These are phyloP conservation scores for Penicillium digitatum DNA, from an alignment of 2,329 filamentous ascomycete species.

Conservation along the genomic window DNA sequence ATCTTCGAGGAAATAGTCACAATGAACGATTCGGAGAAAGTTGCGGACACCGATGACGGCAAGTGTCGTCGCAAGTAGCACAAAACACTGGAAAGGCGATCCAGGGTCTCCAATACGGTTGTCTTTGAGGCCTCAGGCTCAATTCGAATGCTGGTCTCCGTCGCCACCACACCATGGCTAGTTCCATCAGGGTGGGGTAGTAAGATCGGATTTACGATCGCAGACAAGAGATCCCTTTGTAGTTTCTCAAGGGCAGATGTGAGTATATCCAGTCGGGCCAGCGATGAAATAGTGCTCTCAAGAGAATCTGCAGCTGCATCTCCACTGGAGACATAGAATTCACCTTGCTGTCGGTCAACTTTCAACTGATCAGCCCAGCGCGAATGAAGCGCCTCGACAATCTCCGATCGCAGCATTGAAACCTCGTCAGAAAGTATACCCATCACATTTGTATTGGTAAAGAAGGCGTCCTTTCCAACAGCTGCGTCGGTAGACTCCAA, in stretches of 20 bases:
- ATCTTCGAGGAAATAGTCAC: constrained; percentile 64
- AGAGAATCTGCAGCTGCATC: constrained; percentile 35
- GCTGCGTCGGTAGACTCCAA: constrained; percentile 44
- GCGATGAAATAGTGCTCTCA: constrained; percentile 31
- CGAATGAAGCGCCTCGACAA: constrained; percentile 62
- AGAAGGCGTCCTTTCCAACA: constrained; percentile 27
- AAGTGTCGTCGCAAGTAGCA: constrained; percentile 51
- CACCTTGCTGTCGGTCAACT: constrained; percentile 55
- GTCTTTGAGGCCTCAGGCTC: constrained; percentile 22
- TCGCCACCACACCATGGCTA: constrained; percentile 27
- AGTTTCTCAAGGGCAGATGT: constrained; percentile 30
- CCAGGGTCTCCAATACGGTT: constrained; percentile 39
- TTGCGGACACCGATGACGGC: constrained; percentile 46
- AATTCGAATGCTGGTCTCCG: constrained; percentile 29
- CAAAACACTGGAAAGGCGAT: constrained; percentile 45
- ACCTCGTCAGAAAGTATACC: constrained; percentile 62
- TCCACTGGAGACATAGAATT: constrained; percentile 54
- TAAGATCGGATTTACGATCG: constrained; percentile 35
- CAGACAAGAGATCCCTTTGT: constrained; percentile 30
- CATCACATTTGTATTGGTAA: constrained; percentile 37
- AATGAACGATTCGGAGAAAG: constrained; percentile 67
- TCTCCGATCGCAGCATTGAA: constrained; percentile 61
- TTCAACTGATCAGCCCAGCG: constrained; percentile 69
- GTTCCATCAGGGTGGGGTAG: constrained; percentile 24
- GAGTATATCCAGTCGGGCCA: constrained; percentile 34